Percentiles rank a stretch among this genome's conserved stretches.
Conservation (phyloP, 768 basidiomycete species). For the Hemileccinum impolitum region DNA sequence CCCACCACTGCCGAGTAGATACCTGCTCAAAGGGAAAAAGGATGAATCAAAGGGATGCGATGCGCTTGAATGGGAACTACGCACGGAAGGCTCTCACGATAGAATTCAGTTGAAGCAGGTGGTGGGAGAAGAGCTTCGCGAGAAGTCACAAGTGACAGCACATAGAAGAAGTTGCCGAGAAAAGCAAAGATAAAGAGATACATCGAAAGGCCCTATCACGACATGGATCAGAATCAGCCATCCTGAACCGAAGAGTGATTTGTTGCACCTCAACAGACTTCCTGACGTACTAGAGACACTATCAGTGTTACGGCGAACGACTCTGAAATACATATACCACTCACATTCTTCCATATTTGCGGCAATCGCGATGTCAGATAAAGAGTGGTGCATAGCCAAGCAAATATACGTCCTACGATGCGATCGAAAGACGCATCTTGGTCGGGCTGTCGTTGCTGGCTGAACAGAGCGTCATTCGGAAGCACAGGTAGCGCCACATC, state of each 20-base stretch:
- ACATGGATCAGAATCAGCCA: slow-evolving; percentile 4
- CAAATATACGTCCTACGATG: slow-evolving; percentile 83
- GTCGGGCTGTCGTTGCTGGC: slow-evolving; percentile 16
- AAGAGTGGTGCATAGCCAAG: slow-evolving; percentile 90
- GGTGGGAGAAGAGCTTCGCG: slow-evolving; percentile 58
- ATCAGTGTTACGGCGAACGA: slow-evolving; percentile 1
- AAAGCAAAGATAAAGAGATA: slow-evolving; percentile 93
- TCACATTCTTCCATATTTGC: slow-evolving; percentile 98
- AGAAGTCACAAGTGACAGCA: slow-evolving; percentile 81
- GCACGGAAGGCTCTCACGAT: slow-evolving; percentile 83
- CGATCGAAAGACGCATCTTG: slow-evolving; percentile 43
- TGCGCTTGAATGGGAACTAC: slow-evolving; percentile 29
- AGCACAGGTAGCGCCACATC: slow-evolving; percentile 19
- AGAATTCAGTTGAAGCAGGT: slow-evolving; percentile 58
- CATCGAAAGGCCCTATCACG: slow-evolving; percentile 79
- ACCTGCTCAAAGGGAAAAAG: slow-evolving; percentile 40
- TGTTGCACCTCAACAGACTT: slow-evolving; percentile 79
- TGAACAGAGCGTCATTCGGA: slow-evolving; percentile 1
- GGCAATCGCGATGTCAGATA: slow-evolving; percentile 94
- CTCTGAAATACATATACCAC: slow-evolving; percentile 31
- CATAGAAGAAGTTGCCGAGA: slow-evolving; percentile 91
- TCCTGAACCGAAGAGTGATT: slow-evolving; percentile 1
- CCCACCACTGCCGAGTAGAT: slow-evolving; percentile 88
- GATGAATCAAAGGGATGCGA: neutral
- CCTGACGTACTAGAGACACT: slow-evolving; percentile 59